Evolutionary conservation across 2,329 filamentous ascomycete species (phyloP).

Genomic region (Paraconiothyrium sp.): DNA sequence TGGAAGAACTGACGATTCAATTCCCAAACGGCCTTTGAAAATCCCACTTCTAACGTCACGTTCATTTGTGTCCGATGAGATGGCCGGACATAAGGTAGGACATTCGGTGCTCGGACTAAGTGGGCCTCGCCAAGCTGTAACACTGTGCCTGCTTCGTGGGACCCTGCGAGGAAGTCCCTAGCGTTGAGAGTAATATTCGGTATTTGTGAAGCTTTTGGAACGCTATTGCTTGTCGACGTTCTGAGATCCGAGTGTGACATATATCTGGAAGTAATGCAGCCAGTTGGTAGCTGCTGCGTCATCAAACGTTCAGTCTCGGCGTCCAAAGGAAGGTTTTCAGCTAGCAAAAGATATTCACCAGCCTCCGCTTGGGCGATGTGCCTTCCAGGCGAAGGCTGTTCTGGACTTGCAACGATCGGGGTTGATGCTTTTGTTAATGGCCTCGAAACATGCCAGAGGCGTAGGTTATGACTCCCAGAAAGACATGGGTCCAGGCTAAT

Average conservation of each 20-base stretch:
- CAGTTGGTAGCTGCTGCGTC: not conserved
- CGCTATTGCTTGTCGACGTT: not conserved
- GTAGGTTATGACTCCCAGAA: not conserved
- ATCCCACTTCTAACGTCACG: not conserved
- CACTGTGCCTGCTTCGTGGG: not conserved
- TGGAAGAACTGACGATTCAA: not conserved
- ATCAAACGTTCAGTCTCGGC: not conserved
- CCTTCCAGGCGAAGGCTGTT: not conserved
- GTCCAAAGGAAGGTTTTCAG: not conserved
- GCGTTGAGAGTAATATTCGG: not conserved
- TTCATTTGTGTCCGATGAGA: not conserved
- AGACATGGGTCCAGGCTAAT: constrained; percentile 1
- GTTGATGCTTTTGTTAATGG: not conserved
- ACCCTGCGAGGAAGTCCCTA: constrained; percentile 1
- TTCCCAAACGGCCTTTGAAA: constrained; percentile 1
- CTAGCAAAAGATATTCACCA: not conserved
- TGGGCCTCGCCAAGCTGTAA: not conserved
- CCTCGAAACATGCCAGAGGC: not conserved
- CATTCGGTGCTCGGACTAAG: not conserved
- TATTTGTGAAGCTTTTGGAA: not conserved
- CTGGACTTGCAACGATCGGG: no score
- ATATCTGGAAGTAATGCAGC: not conserved
- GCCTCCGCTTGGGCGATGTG: not conserved
- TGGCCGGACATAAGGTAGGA: constrained; percentile 4
- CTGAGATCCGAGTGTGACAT: not conserved